Evolutionary conservation across 345 rosid species (phyloP), one percentile per base, ranked within the genome.

Genomic region (Boechera retrofracta): DNA sequence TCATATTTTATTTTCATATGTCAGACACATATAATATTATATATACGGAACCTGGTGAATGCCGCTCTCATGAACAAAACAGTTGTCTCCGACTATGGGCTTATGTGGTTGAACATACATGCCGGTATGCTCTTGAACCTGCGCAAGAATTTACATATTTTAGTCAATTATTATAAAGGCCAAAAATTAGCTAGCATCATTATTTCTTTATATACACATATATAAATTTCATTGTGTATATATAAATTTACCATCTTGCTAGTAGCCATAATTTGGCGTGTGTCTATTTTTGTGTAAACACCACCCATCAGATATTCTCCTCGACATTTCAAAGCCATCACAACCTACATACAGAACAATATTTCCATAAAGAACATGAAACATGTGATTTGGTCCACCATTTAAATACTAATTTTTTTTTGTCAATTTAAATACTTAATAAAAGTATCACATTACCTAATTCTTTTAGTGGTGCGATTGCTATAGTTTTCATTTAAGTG

Each of bases 41-140:
- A 69, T 12, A 8, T 36, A 38, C 0, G 16, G 13, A 54, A 53
- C 49, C 38, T 90, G 92, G 80, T 88, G 97, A 71, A 89, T 84
- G 60, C 97, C 96, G 64, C 97, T 92, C 76, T 89, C 93, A 79
- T 92, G 96, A 82, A 92, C 93, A 82, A 90, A 93, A 81, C 97
- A 92, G 81, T 90, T 90, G 47, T 82, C 92, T 79, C 98, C 96
- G 80, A 94, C 96, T 64, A 94, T 89, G n/a, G 97, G 97, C 73
- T 94, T 94, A 81, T 91, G 93, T 8, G 96, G 91, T 84, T 91
- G 98, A 66, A 90, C 78, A 18, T 84, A 83, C 80, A 94, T 78
- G 24, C 97, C 95, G 0, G 88, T 87, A 67, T 81, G 84, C 59
- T 94, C 97, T 78, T 94, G 96, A 9, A 94, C 95, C 98, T 94